Base-by-base conservation (phyloP, 768 basidiomycete genomes). In the Amanita phalloides region DNA sequence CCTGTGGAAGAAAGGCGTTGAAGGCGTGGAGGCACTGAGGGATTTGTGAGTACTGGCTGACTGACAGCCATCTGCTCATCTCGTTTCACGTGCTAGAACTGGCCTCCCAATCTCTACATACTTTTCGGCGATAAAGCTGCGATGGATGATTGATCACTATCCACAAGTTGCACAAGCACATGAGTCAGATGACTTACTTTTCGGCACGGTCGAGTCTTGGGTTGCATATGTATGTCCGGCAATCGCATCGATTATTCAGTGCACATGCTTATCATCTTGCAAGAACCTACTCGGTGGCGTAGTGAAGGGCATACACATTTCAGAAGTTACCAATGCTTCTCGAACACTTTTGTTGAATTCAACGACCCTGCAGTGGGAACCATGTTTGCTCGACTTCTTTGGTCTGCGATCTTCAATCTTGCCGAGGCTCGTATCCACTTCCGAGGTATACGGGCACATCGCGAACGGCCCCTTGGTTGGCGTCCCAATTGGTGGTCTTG, bases 131-230 rank as follows among this genome's bases (percentile, higher is more conserved):
- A 85, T 96, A 65, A 98, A 97, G 69, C 74, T 96, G 56, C 81
- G 88, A 42, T 99, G 95, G 95, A 91, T 99, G 87, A 81, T 95
- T 55, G 88, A 95, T 64, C 82, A 97, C 62, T 68, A 85, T 61
- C 73, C 76, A 3, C 79, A 82, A 28, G 91, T 98, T 50, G 66
- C 74, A 32, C 73, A 77, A 39, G 94, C 96, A 0, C 84, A 93
- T 61, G 81, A 86, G 36, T 68, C 77, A 35, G 90, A 91, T 65
- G 78, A 89, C 54, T 76, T 98, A 10, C 70, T 84, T 20, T 93
- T 97, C 61, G 96, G 96, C 21, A 99, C 96, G 2, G 85, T 99
- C 48, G 96, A 99, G 67, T 92, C 90, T 28, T 99, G 95, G 95
- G 77, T 99, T 43, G 79, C 83, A 59, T 97, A 92, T 66, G 91